phyloP scores from a whole-genome alignment of 345 rosid species.

The Erodium maritimum region DNA sequence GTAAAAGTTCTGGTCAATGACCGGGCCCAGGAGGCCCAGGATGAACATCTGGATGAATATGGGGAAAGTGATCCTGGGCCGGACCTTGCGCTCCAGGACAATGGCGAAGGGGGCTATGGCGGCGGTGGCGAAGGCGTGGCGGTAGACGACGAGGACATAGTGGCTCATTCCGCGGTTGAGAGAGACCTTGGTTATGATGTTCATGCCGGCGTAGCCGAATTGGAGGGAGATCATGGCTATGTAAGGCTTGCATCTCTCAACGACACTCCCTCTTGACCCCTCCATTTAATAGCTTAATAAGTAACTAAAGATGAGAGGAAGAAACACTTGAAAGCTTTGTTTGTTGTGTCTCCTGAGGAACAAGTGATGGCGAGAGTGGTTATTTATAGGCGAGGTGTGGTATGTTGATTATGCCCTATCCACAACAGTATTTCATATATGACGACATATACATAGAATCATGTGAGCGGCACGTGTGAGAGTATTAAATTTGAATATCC shows the following conservation, averaged over 20 bases:
- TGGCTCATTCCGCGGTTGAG: slow-evolving; percentile 74
- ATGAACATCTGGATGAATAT: slow-evolving; percentile 65
- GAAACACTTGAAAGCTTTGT: neutral
- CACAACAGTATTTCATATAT: neutral
- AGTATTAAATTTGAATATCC: neutral
- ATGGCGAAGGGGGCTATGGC: slow-evolving; percentile 56
- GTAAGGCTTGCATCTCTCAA: slow-evolving; percentile 59
- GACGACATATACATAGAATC: neutral
- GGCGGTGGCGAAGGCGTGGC: slow-evolving; percentile 58
- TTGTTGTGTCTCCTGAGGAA: neutral
- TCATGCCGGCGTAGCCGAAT: slow-evolving; percentile 94
- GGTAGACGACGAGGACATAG: slow-evolving; percentile 58
- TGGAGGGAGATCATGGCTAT: slow-evolving; percentile 83
- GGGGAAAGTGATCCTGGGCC: slow-evolving; percentile 66
- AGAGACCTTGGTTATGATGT: slow-evolving; percentile 68
- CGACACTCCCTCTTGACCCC: slow-evolving; percentile 13
- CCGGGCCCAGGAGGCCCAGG: slow-evolving; percentile 93
- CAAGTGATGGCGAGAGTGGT: neutral
- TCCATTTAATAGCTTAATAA: neutral
- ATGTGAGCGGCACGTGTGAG: neutral
- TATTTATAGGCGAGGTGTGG: neutral
- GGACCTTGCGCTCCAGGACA: slow-evolving; percentile 59
- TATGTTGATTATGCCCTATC: neutral
- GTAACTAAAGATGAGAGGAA: neutral
- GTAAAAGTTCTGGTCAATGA: slow-evolving; percentile 89